A percentile compares a stretch with the other conserved stretches of the same genome.
phyloP scores from a whole-genome alignment of 2,329 filamentous ascomycete genomes.

The Polychaeton citri region DNA sequence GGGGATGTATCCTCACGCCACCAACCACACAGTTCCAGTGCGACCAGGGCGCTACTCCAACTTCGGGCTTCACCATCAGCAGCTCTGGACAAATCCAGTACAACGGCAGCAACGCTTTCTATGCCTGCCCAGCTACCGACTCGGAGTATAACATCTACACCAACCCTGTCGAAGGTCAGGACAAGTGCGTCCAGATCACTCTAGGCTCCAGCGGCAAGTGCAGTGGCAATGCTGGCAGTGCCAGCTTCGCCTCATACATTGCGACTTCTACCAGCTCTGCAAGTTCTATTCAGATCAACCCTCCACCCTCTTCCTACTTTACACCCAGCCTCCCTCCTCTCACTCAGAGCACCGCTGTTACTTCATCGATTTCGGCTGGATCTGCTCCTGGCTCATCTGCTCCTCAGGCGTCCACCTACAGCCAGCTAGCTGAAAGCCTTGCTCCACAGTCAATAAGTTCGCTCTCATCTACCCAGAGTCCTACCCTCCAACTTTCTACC shows the following conservation, averaged over 20 bases:
- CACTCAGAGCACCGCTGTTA: too few species aligned
- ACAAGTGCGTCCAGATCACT: slow-evolving; percentile 7
- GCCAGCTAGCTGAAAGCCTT: too few species aligned
- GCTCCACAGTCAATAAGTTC: slow-evolving; percentile 1
- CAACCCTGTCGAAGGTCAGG: slow-evolving; percentile 8
- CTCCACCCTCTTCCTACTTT: too few species aligned
- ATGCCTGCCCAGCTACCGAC: slow-evolving; percentile 40
- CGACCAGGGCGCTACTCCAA: slow-evolving; percentile 32
- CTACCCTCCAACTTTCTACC: neutral
- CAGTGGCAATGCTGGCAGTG: slow-evolving; percentile 1
- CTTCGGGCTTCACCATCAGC: slow-evolving; percentile 39
- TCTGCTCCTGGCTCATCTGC: neutral
- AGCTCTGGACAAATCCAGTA: slow-evolving; percentile 39
- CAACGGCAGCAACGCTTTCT: slow-evolving; percentile 39
- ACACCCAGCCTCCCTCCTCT: too few species aligned
- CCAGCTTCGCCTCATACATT: too few species aligned
- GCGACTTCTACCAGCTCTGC: slow-evolving; percentile 3
- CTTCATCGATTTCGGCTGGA: too few species aligned
- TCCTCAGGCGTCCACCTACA: neutral
- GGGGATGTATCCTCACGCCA: slow-evolving; percentile 49
- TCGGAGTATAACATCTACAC: slow-evolving; percentile 6
- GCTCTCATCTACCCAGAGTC: slow-evolving; percentile 1
- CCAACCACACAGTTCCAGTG: slow-evolving; percentile 48
- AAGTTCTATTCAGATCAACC: slow-evolving; percentile 2
- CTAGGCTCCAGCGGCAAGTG: slow-evolving; percentile 12